Conservation (phyloP, 2,329 filamentous ascomycete species). For the Colletotrichum sp. region DNA sequence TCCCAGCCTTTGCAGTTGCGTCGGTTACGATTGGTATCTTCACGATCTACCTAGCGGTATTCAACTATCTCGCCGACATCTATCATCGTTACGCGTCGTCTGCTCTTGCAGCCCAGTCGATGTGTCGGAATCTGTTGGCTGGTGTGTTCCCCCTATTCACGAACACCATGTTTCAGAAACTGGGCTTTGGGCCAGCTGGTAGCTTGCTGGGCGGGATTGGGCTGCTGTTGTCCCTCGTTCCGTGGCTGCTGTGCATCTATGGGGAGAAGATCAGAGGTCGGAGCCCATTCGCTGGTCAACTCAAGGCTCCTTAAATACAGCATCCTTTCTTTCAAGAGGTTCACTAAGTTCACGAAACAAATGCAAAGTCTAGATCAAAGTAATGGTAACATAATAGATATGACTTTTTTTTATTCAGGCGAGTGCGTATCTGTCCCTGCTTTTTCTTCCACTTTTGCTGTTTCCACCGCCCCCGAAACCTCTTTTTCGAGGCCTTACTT, state of each 20-base stretch:
- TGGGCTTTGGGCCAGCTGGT: slow-evolving; percentile 65
- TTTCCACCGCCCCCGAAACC: neutral
- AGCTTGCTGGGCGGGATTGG: slow-evolving; percentile 63
- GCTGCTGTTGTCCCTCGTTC: slow-evolving; percentile 64
- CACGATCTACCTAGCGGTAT: slow-evolving; percentile 70
- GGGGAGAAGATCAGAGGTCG: slow-evolving; percentile 66
- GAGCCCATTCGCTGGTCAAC: slow-evolving; percentile 63
- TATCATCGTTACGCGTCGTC: slow-evolving; percentile 72
- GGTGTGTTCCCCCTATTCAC: slow-evolving; percentile 63
- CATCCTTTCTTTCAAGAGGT: neutral
- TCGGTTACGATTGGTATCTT: slow-evolving; percentile 73
- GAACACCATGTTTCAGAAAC: slow-evolving; percentile 57
- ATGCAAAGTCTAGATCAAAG: neutral
- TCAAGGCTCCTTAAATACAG: neutral
- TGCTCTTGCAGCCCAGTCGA: slow-evolving; percentile 70
- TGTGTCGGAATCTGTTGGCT: slow-evolving; percentile 69
- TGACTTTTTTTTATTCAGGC: neutral
- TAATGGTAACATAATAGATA: neutral
- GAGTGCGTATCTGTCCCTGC: neutral
- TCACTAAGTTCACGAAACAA: neutral
- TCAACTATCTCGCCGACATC: slow-evolving; percentile 73
- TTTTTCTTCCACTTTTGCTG: neutral
- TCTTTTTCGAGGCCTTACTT: neutral
- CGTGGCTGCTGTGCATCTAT: slow-evolving; percentile 71
- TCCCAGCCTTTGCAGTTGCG: slow-evolving; percentile 64